Evolutionary conservation across 2,329 filamentous ascomycete genomes (phyloP).

Genomic region (Didymella exigua): DNA sequence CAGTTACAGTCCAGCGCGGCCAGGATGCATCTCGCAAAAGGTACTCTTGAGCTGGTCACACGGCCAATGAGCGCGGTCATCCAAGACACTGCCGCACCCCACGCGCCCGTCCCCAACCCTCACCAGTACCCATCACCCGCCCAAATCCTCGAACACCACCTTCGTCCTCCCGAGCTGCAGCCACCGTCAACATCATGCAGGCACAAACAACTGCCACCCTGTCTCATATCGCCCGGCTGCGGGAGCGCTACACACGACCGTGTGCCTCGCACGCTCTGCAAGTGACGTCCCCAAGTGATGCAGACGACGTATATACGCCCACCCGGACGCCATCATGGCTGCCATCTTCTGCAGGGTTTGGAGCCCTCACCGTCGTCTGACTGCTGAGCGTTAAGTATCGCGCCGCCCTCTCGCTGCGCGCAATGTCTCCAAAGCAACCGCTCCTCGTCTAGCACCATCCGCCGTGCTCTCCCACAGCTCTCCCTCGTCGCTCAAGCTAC

Average conservation of each 20-base stretch:
- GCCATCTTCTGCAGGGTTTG: slow-evolving; percentile 8
- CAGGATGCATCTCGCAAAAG: no score
- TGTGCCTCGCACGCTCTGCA: slow-evolving; percentile 2
- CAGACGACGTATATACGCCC: slow-evolving; percentile 25
- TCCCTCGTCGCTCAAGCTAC: slow-evolving; percentile 25
- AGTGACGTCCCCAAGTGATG: slow-evolving; percentile 30
- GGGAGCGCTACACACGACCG: slow-evolving; percentile 3
- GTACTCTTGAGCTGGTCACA: slow-evolving; percentile 25
- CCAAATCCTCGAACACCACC: slow-evolving; percentile 32
- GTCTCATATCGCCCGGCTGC: slow-evolving; percentile 28
- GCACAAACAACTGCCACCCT: slow-evolving; percentile 28
- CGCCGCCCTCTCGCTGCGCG: slow-evolving; percentile 13
- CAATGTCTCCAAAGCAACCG: slow-evolving; percentile 30
- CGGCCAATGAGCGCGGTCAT: slow-evolving; percentile 36
- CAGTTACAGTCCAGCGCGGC: no score
- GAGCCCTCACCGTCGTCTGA: slow-evolving; percentile 19
- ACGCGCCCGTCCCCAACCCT: slow-evolving; percentile 34
- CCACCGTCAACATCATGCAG: slow-evolving; percentile 38
- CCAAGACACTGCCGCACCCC: slow-evolving; percentile 38
- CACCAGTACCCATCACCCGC: slow-evolving; percentile 38
- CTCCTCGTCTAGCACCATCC: slow-evolving; percentile 22
- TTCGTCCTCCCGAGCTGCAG: slow-evolving; percentile 36
- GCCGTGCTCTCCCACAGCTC: slow-evolving; percentile 30
- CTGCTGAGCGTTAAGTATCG: slow-evolving; percentile 25
- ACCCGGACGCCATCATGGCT: slow-evolving; percentile 19